Conservation (phyloP, 2,329 filamentous ascomycete species). For the Aspergillus arachidicola region DNA sequence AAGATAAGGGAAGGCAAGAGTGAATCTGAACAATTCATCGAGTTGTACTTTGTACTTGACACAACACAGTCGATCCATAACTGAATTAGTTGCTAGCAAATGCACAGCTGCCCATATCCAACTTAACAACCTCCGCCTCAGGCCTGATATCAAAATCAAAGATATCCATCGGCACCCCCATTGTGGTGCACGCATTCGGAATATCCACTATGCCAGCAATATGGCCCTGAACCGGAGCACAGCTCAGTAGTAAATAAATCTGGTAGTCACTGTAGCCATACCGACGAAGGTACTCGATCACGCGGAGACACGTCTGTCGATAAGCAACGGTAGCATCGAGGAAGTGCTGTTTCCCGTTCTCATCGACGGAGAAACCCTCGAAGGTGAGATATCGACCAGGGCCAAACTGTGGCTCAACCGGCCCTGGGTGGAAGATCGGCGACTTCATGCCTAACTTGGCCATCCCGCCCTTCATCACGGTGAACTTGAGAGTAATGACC, state of each 20-base stretch:
- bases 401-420: constrained; percentile 85
- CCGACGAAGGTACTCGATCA: constrained; percentile 76
- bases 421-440: constrained; percentile 83
- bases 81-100: constrained; percentile 50
- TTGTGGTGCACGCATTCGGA: constrained; percentile 86
- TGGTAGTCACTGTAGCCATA: constrained; percentile 75
- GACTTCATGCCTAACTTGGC: constrained; percentile 74
- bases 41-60: neutral
- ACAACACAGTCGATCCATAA: neutral
- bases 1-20: neutral
- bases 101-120: constrained; percentile 72
- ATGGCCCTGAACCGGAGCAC: constrained; percentile 84
- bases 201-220: constrained; percentile 89
- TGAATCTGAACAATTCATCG: neutral
- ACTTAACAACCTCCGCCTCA: constrained; percentile 59
- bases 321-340: constrained; percentile 86
- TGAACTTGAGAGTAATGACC: constrained; percentile 86
- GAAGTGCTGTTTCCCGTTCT: constrained; percentile 86
- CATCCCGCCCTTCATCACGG: constrained; percentile 80
- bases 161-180: constrained; percentile 88
- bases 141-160: constrained; percentile 92
- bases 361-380: constrained; percentile 87
- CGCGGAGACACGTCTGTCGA: constrained; percentile 74
- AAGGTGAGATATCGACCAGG: constrained; percentile 82
- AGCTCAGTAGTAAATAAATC: constrained; percentile 81